Conservation (phyloP, 495 filamentous ascomycete species). For the Aspergillus indologenus region DNA sequence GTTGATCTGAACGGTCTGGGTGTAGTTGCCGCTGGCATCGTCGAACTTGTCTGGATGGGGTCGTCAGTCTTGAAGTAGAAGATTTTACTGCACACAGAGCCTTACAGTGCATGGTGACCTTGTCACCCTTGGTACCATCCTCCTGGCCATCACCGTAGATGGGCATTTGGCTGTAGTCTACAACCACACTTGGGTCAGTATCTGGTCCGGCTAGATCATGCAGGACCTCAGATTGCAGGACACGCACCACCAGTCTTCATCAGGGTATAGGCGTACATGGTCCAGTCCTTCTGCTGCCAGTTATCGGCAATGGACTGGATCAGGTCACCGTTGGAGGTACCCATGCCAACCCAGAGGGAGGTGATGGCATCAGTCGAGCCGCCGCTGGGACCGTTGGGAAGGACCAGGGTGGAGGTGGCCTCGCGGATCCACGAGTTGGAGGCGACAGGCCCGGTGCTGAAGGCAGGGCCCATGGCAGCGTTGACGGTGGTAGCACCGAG, state of each 20-base stretch:
- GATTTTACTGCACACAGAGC: no score
- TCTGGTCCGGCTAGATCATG: no score
- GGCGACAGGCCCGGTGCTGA: slow-evolving; percentile 39
- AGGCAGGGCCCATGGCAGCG: slow-evolving; percentile 29
- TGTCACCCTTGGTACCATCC: slow-evolving; percentile 19
- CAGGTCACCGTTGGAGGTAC: slow-evolving; percentile 38
- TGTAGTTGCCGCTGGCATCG: slow-evolving; percentile 35
- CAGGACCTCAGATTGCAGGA: background rate
- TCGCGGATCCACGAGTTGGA: slow-evolving; percentile 33
- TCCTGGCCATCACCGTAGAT: slow-evolving; percentile 26
- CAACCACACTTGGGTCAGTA: slow-evolving; percentile 4
- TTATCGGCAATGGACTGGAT: slow-evolving; percentile 37
- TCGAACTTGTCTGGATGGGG: slow-evolving; percentile 33
- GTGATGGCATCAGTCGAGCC: slow-evolving; percentile 18
- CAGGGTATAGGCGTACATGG: slow-evolving; percentile 30
- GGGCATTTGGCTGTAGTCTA: slow-evolving; percentile 26
- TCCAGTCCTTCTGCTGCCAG: slow-evolving; percentile 25
- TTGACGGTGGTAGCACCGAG: slow-evolving; percentile 17
- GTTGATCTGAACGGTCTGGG: slow-evolving; percentile 39
- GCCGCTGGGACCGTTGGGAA: slow-evolving; percentile 30
- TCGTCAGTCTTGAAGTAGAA: background rate
- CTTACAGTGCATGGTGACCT: slow-evolving; percentile 35
- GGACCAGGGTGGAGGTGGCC: slow-evolving; percentile 34
- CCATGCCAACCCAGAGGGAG: slow-evolving; percentile 39
- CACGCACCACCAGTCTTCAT: slow-evolving; percentile 26